Conservation (phyloP, 768 basidiomycete species). For the Hericium alpestre region DNA sequence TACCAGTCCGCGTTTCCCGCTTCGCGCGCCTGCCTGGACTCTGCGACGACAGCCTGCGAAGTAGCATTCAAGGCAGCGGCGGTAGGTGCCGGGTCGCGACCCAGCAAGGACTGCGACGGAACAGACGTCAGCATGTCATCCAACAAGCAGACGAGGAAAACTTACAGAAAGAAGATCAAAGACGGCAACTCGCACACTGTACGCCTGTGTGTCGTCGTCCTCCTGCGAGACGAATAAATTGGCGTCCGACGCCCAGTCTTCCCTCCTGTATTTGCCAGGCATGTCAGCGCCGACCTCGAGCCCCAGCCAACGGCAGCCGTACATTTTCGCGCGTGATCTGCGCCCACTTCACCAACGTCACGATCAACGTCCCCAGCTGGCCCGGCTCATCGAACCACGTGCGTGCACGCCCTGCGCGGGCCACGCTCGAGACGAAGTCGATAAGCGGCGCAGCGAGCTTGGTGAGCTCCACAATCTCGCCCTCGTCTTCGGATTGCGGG, state of each 20-base stretch:
- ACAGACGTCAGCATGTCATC: neutral
- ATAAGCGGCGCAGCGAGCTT: slow-evolving; percentile 70
- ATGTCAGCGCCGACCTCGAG: slow-evolving; percentile 1
- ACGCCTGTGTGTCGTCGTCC: slow-evolving; percentile 78
- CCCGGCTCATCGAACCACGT: slow-evolving; percentile 45
- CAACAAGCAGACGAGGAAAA: slow-evolving; percentile 3
- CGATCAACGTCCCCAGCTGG: slow-evolving; percentile 41
- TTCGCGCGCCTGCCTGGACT: slow-evolving; percentile 46
- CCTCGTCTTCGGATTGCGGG: slow-evolving; percentile 57
- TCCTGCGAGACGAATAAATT: slow-evolving; percentile 93
- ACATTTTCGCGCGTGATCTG: slow-evolving; percentile 92
- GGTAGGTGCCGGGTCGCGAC: slow-evolving; percentile 41
- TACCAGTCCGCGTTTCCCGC: slow-evolving; percentile 56
- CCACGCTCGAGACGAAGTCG: slow-evolving; percentile 65
- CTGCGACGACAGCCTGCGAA: slow-evolving; percentile 43
- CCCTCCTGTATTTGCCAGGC: slow-evolving; percentile 51
- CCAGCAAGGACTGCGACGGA: slow-evolving; percentile 41
- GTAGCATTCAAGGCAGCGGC: slow-evolving; percentile 41
- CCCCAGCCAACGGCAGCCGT: slow-evolving; percentile 16
- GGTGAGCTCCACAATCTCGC: slow-evolving; percentile 63
- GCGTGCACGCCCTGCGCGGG: slow-evolving; percentile 53
- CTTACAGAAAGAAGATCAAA: slow-evolving; percentile 74
- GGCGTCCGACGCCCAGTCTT: slow-evolving; percentile 80
- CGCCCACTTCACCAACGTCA: slow-evolving; percentile 52
- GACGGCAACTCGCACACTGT: slow-evolving; percentile 74